These are phyloP conservation scores for Asterella californica DNA, from an alignment of 225 moss, liverwort and hornwort species.

Conservation along the genomic window DNA sequence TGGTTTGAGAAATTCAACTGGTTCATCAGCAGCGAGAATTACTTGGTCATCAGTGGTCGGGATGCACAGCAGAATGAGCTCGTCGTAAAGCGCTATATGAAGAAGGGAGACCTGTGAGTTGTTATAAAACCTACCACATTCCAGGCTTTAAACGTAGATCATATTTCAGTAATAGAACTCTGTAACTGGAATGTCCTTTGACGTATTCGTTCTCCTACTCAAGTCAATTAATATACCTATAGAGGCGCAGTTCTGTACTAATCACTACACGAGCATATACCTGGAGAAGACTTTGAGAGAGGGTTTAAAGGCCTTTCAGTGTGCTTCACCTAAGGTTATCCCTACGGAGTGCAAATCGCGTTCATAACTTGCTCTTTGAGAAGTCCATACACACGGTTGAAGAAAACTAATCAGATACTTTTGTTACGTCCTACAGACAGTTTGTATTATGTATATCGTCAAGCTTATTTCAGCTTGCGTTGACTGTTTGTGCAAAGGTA, in stretches of 20 bases:
- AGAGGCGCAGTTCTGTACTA: neutral
- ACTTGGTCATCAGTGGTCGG: conserved; percentile 85
- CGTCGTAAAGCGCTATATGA: conserved; percentile 94
- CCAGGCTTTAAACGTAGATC: neutral
- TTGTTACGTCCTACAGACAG: neutral
- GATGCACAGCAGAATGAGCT: conserved; percentile 97
- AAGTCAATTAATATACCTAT: neutral
- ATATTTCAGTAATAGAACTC: neutral
- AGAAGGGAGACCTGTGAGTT: conserved; percentile 80
- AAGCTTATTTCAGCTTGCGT: conserved; percentile 16
- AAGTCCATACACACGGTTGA: neutral
- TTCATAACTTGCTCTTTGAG: neutral
- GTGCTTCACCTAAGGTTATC: neutral
- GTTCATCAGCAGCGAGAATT: conserved; percentile 93
- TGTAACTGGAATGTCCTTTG: neutral
- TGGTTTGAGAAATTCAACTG: conserved; percentile 99
- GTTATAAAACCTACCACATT: neutral
- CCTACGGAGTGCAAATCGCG: neutral
- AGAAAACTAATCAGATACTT: neutral
- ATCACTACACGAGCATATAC: neutral
- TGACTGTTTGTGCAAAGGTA: conserved; percentile 47
- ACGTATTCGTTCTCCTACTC: neutral
- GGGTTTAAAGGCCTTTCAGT: neutral
- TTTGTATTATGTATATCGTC: neutral
- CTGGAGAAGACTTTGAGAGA: neutral